Conservation (phyloP, 208 protist genomes). For the Willaertia magna region DNA sequence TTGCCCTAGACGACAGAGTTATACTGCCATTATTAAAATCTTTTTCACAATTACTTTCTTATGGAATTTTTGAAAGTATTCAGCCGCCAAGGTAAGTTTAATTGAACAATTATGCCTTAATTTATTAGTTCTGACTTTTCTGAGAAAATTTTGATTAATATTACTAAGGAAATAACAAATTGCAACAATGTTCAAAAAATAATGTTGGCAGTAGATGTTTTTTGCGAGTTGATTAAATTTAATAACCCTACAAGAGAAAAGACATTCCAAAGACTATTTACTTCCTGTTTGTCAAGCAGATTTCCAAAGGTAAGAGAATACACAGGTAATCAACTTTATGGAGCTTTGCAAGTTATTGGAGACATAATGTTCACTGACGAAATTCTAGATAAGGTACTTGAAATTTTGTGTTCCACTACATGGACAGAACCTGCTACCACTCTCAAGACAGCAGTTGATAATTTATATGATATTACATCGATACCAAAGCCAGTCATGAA, state of each 20-base stretch:
- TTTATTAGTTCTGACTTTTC: not conserved
- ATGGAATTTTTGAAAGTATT: conserved; percentile 33
- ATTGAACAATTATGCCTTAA: too few species aligned
- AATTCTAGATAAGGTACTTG: not conserved
- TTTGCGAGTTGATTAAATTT: not conserved
- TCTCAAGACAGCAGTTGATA: not conserved
- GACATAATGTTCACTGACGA: not conserved
- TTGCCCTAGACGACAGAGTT: conserved; percentile 54
- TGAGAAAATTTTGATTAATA: not conserved
- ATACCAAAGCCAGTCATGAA: not conserved
- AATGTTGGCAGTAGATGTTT: not conserved
- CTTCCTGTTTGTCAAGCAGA: conserved; percentile 30
- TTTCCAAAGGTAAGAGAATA: conserved; percentile 72
- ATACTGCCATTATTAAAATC: conserved; percentile 54
- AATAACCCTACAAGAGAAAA: not conserved
- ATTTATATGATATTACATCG: not conserved
- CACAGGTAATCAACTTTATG: conserved; percentile 64
- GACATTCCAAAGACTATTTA: not conserved
- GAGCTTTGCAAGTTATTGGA: conserved; percentile 49
- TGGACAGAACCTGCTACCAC: not conserved
- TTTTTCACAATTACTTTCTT: conserved; percentile 43
- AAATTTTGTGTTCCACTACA: not conserved
- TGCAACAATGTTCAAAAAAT: not conserved
- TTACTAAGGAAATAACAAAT: not conserved
- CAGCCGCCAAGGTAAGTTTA: not conserved